These are phyloP conservation scores for Salix caprea DNA, from an alignment of 345 rosid genomes.

Conservation along the genomic window DNA sequence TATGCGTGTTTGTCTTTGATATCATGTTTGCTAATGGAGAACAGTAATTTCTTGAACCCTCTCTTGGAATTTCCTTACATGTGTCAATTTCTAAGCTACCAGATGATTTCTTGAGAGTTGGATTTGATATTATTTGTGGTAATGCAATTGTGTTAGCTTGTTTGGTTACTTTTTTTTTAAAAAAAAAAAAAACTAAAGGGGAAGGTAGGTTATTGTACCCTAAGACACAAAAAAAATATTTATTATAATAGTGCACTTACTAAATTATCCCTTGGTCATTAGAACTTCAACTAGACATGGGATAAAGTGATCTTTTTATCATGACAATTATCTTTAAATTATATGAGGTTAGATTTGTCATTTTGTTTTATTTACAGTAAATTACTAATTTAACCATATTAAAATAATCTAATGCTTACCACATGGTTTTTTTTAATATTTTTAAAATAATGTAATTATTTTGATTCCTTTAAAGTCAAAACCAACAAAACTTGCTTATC, in stretches of 20 bases:
- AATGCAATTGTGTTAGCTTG: not conserved
- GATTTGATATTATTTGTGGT: not conserved
- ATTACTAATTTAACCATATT: not conserved
- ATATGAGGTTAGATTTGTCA: not conserved
- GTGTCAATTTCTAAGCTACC: not conserved
- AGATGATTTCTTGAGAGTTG: not conserved
- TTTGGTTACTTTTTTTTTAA: no score
- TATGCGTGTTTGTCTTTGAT: slow-evolving; percentile 78
- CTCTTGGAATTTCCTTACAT: slow-evolving; percentile 11
- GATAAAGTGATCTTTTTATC: not conserved
- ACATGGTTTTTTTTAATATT: rapidly evolving
- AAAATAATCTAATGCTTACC: not conserved
- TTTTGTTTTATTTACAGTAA: not conserved
- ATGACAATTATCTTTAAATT: not conserved
- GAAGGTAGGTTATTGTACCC: no score
- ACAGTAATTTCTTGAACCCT: slow-evolving; percentile 49
- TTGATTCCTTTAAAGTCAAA: not conserved
- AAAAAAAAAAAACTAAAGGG: no score
- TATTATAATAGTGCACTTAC: not conserved
- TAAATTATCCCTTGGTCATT: not conserved
- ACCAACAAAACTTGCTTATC: not conserved
- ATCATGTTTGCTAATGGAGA: slow-evolving; percentile 84
- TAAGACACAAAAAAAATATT: no score
- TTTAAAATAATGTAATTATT: not conserved
- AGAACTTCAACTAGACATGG: not conserved